phyloP scores from a whole-genome alignment of 31 red algal genomes.

The Asparagopsis taxiformis region DNA sequence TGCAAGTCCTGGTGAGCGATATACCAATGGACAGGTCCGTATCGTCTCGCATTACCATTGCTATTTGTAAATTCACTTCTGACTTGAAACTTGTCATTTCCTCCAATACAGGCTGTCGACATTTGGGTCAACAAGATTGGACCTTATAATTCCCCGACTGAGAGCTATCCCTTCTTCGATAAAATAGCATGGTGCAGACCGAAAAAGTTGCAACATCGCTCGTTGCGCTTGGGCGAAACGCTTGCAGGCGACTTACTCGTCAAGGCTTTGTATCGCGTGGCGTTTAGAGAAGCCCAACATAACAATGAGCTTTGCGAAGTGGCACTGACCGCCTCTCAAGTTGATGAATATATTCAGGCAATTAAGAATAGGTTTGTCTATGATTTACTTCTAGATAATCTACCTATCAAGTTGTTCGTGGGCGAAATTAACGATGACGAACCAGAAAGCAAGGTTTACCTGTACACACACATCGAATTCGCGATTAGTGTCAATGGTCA shows the following conservation, averaged over 20 bases:
- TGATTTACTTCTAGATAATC: constrained; percentile 74
- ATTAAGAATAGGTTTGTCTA: constrained; percentile 74
- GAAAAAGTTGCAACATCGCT: constrained; percentile 42
- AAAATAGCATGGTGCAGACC: constrained; percentile 79
- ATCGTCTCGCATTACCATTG: not conserved
- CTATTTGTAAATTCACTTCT: not conserved
- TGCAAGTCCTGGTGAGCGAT: constrained; percentile 4
- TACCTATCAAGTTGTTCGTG: constrained; percentile 77
- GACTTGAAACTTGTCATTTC: too few species aligned
- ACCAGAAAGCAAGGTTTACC: constrained; percentile 31
- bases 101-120: constrained; percentile 6
- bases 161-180: constrained; percentile 67
- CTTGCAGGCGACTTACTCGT: constrained; percentile 76
- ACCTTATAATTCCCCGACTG: constrained; percentile 58
- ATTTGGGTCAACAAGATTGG: constrained; percentile 66
- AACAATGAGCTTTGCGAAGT: constrained; percentile 62
- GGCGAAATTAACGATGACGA: constrained; percentile 66
- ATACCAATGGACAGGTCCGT: constrained; percentile 27
- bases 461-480: constrained; percentile 63
- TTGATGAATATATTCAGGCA: constrained; percentile 40
- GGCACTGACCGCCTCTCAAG: constrained; percentile 46
- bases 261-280: constrained; percentile 41
- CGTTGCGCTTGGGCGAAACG: constrained; percentile 65
- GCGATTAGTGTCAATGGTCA: constrained; percentile 43
- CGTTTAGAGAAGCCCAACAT: constrained; percentile 42